Percentiles rank a stretch among this genome's conserved stretches.
phyloP scores from a whole-genome alignment of 2,329 filamentous ascomycete genomes.

The Fusarium subtropicale region DNA sequence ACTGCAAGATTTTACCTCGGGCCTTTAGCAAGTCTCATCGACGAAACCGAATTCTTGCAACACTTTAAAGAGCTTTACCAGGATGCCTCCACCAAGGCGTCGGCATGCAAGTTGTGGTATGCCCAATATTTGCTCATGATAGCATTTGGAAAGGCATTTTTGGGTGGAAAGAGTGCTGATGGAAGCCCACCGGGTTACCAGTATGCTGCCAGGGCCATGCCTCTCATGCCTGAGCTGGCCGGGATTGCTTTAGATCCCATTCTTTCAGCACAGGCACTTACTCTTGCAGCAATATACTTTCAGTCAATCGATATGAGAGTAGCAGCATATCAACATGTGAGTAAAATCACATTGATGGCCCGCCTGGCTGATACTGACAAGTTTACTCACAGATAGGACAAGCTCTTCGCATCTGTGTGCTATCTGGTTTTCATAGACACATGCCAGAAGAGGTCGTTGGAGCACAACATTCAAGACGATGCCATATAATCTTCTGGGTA shows the following conservation, averaged over 20 bases:
- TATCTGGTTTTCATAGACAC: constrained; percentile 49
- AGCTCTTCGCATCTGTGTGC: constrained; percentile 49
- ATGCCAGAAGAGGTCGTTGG: constrained; percentile 42
- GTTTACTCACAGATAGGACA: constrained; percentile 45
- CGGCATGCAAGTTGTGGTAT: constrained; percentile 46
- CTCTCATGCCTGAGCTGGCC: constrained; percentile 52
- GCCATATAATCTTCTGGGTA: constrained; percentile 49
- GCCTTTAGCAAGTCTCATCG: constrained; percentile 34
- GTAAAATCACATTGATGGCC: neutral
- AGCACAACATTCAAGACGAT: constrained; percentile 43
- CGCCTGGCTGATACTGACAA: neutral
- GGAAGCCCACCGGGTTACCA: constrained; percentile 52
- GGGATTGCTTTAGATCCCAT: constrained; percentile 40
- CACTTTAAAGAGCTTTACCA: constrained; percentile 42
- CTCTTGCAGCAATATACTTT: constrained; percentile 53
- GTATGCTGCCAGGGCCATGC: constrained; percentile 55
- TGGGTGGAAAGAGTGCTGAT: constrained; percentile 42
- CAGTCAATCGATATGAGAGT: constrained; percentile 57
- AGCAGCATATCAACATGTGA: constrained; percentile 54
- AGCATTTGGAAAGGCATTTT: constrained; percentile 51
- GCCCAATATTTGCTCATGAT: constrained; percentile 50
- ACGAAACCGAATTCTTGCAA: constrained; percentile 33
- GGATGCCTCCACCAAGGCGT: constrained; percentile 37
- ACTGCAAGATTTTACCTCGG: constrained; percentile 44
- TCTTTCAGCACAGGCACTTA: constrained; percentile 47